A percentile compares a stretch with the other conserved stretches of the same genome.
These are phyloP conservation scores for Phialemonium atrogriseum DNA, from an alignment of 2,329 filamentous ascomycete species.

Conservation along the genomic window DNA sequence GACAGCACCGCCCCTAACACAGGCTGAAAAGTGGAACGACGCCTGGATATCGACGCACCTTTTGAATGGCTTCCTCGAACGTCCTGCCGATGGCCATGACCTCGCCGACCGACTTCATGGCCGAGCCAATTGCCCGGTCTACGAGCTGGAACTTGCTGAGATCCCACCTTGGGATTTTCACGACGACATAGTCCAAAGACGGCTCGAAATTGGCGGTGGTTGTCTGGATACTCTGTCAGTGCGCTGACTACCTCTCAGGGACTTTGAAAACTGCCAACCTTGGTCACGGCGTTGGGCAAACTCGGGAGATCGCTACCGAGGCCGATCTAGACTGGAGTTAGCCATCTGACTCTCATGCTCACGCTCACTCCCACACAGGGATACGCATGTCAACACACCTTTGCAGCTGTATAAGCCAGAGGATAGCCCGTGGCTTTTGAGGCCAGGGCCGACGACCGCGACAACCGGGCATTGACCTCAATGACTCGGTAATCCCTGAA, in stretches of 20 bases:
- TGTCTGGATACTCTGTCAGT: no score
- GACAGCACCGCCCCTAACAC: no score
- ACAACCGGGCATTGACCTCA: conserved; percentile 97
- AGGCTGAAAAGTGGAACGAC: no score
- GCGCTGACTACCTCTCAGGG: no score
- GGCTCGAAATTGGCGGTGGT: conserved; percentile 99
- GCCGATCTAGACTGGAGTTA: no score
- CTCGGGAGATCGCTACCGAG: conserved; percentile 92
- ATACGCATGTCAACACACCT: no score
- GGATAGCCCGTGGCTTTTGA: conserved; percentile 98
- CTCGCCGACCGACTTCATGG: conserved; percentile 98
- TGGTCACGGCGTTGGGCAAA: conserved; percentile 94
- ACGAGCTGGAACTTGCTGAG: conserved; percentile 98
- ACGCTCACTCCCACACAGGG: no score
- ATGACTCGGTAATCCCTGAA: conserved; percentile 99
- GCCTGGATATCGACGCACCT: no score
- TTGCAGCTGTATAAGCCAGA: conserved; percentile 92
- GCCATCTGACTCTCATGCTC: no score
- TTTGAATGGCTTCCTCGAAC: conserved; percentile 98
- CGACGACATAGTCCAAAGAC: conserved; percentile 94
- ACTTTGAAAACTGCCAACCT: no score
- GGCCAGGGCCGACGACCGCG: conserved; percentile 90
- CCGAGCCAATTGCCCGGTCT: conserved; percentile 91
- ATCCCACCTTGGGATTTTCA: conserved; percentile 98
- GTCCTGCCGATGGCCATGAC: conserved; percentile 99